Percentiles rank a stretch among this genome's conserved stretches.
Conservation (phyloP, 768 basidiomycete species). For the Fistulinella prunicolor region DNA sequence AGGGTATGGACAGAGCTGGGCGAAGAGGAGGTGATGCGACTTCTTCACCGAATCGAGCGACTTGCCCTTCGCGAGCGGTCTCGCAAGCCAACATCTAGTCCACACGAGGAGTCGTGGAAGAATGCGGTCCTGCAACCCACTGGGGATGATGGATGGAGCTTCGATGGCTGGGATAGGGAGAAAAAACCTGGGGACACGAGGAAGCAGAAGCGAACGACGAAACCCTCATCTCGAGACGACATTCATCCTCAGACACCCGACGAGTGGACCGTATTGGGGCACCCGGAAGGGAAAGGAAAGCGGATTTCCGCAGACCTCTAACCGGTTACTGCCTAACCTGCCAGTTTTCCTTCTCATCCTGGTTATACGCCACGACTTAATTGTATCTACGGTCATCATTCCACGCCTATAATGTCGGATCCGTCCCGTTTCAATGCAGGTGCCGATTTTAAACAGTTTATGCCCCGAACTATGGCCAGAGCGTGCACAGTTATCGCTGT, state of each 20-base stretch:
- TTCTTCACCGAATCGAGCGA: conserved; percentile 52
- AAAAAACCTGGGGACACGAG: not conserved
- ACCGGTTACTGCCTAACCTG: not conserved
- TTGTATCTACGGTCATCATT: too few relatives aligned
- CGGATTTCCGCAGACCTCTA: conserved; percentile 7
- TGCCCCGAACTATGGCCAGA: too few relatives aligned
- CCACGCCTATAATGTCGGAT: too few relatives aligned
- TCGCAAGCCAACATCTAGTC: conserved; percentile 10
- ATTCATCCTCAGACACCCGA: not conserved
- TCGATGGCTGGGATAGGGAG: conserved; percentile 43
- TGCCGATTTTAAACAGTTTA: too few relatives aligned
- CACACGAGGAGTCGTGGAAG: conserved; percentile 44
- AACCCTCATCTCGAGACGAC: not conserved
- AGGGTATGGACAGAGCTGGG: conserved; percentile 42
- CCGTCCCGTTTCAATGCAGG: too few relatives aligned
- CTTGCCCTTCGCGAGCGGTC: conserved; percentile 29
- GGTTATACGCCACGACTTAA: too few relatives aligned
- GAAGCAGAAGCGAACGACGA: not conserved
- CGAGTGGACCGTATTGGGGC: conserved; percentile 2
- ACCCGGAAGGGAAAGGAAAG: not conserved
- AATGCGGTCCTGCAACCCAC: conserved; percentile 26
- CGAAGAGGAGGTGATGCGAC: conserved; percentile 48
- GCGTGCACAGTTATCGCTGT: too few relatives aligned
- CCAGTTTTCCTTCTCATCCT: too few relatives aligned
- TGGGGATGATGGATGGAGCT: conserved; percentile 44